Percentiles rank a stretch among this genome's conserved stretches.
phyloP scores from a whole-genome alignment of 306 rosid genomes.

The Inga laurina region DNA sequence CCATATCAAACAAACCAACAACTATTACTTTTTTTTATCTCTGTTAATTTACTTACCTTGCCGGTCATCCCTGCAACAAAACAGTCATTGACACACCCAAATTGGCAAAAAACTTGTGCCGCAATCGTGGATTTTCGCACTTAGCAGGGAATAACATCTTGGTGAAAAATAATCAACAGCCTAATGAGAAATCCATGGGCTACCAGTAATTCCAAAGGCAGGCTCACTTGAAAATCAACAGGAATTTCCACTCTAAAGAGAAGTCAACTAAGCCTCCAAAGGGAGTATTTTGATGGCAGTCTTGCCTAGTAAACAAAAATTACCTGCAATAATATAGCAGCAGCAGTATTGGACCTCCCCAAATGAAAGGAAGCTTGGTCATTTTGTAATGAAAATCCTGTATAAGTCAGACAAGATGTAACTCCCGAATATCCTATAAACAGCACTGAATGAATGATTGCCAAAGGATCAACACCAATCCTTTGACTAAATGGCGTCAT shows the following conservation, averaged over 20 bases:
- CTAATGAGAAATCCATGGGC: neutral
- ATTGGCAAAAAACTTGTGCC: slow-evolving; percentile 5
- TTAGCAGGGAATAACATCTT: neutral
- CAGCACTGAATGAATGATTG: slow-evolving; percentile 46
- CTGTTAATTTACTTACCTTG: slow-evolving; percentile 9
- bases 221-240: slow-evolving; percentile 35
- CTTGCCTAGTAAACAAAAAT: slow-evolving; percentile 38
- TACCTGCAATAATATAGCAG: slow-evolving; percentile 59
- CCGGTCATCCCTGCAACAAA: slow-evolving; percentile 15
- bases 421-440: slow-evolving; percentile 44
- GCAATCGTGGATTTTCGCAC: neutral
- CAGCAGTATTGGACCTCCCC: slow-evolving; percentile 62
- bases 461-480: slow-evolving; percentile 42
- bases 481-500: slow-evolving; percentile 44
- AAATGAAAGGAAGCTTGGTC: slow-evolving; percentile 48
- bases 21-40: neutral
- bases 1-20: neutral
- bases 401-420: slow-evolving; percentile 23
- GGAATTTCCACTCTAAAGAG: slow-evolving; percentile 28
- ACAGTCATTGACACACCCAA: neutral
- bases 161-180: neutral
- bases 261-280: neutral
- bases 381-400: slow-evolving; percentile 34
- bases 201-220: slow-evolving; percentile 12
- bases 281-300: neutral